Evolutionary conservation across 148 eudicot species (phyloP), one percentile per base, ranked within the genome.

Genomic region (Rhododendron griersonianum): DNA sequence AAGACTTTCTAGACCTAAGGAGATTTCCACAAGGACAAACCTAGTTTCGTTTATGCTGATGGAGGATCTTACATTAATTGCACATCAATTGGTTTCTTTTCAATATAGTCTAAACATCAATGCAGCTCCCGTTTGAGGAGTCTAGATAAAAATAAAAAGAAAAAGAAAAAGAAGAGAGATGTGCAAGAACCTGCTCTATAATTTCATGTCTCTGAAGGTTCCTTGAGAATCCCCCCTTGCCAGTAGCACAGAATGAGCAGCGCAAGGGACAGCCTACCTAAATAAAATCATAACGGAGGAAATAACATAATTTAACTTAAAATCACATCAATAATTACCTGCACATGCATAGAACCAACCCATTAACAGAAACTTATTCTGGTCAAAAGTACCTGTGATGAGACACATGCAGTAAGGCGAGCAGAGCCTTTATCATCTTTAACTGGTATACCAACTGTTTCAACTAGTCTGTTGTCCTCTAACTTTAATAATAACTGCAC

Each of bases 191-290:
- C 99, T 98, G 99, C 87, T 98, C 99, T 85, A 98, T 94, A 86
- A 98, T 98, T 91, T 98, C 99, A 89, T 95, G 99, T 63, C 93
- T 90, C 89, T 89, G 89, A 86, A 98, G 98, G 88, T 98, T 98
- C 88, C 99, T 93, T 73, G 98, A 92, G 85, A 96, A 98, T 82
- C 99, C 99, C 74, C 99, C 99, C 88, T 98, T 95, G 65, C 99
- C 99, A 76, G 99, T 98, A 83, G 99, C 99, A 90, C 99, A 98
- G 87, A 98, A 98, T 30, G 98, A 92, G 89, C 99, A 98, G 67
- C 98, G 94, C 88, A 98, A 81, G 35, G 99, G 98, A 90, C 99
- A 98, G 80, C 99, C 99, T 33, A 98, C 98, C 99, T 98, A 86
- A 81, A 78, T 75, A 82, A 79, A 81, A 78, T 19, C 67, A 78